Evolutionary conservation across 1,284 basidiomycete species (phyloP).

Genomic region (Tylopilus sp.): DNA sequence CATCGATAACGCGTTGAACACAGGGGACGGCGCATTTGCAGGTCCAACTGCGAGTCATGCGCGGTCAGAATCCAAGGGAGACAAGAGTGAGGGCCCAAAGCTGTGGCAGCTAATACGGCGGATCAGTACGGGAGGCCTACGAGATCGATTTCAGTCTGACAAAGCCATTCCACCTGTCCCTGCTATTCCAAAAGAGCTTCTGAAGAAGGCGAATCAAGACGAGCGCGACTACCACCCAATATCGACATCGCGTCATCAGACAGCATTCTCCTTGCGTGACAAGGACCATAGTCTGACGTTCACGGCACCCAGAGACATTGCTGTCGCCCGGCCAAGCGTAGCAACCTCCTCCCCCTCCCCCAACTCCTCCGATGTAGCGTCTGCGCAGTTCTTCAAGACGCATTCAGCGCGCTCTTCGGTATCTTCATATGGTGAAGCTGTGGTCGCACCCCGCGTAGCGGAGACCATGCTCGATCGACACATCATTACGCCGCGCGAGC

Average conservation of each 20-base stretch:
- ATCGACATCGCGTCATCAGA: background rate
- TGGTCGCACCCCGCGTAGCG: constrained; percentile 38
- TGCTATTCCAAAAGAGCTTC: constrained; percentile 46
- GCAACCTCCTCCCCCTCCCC: constrained; percentile 54
- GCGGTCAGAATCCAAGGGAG: constrained; percentile 11
- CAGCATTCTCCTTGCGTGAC: constrained; percentile 5
- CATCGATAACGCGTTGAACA: constrained; percentile 16
- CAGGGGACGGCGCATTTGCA: constrained; percentile 9
- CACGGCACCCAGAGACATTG: constrained; percentile 18
- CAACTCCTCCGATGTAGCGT: constrained; percentile 53
- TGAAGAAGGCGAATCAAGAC: constrained; percentile 10
- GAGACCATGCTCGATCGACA: constrained; percentile 35
- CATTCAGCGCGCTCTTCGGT: constrained; percentile 52
- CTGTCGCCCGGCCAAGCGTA: constrained; percentile 36
- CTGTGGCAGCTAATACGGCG: constrained; percentile 69
- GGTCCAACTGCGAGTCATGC: constrained; percentile 1
- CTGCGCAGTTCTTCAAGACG: constrained; percentile 47
- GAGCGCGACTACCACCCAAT: constrained; percentile 21
- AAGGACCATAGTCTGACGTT: constrained; percentile 1
- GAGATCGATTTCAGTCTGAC: constrained; percentile 48
- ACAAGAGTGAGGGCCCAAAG: constrained; percentile 36
- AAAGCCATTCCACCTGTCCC: constrained; percentile 57
- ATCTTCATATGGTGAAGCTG: constrained; percentile 50
- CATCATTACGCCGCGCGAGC: constrained; percentile 52
- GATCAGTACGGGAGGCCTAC: constrained; percentile 59